Base-by-base conservation (phyloP, 768 basidiomycete species). In the Psilocybe cyanescens region DNA sequence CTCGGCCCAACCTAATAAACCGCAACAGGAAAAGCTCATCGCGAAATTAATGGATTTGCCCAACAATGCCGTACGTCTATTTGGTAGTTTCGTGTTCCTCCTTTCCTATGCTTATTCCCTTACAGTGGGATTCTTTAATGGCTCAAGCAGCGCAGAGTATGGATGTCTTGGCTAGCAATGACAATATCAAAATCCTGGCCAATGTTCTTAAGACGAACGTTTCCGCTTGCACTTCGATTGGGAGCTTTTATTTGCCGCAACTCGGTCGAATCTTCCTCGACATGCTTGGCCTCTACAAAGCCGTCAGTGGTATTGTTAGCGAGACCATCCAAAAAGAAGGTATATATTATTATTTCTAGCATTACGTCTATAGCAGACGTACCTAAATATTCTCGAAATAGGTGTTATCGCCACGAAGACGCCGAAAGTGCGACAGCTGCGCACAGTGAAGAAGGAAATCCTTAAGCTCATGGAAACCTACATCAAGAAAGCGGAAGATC, bases 201-300 rank as follows among this genome's bases (percentile, higher is more conserved):
- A 99, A 99, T 71, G 94, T 99, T 50, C 81, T 99, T 69, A 99
- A 99, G 79, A 99, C 97, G 19, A 99, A 99, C 73, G 96, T 98
- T 12, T 92, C 97, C 4, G 96, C 97, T 1, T 99, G 96, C 75
- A 93, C 92, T 1, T 97, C 95, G 24, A 97, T 99, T 64, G 97
- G 97, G 48, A 91, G 90, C 67, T 96, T 98, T 81, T 99, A 97
- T 76, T 81, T 96, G 0, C 97, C 97, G n/a, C 97, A 99, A 72
- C 87, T 99, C 45, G 94, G 94, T 2, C 88, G 95, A 39, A 86
- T 99, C 73, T 99, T 97, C 83, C 78, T 97, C 68, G 97, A 99
- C 74, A 97, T 99, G 95, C 85, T 99, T 45, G 97, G 96, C 14
- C 79, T 99, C 58, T 99, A 99, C 80, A 95, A 95, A 72, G 97